Conservation (phyloP, 768 basidiomycete species). For the Suillus paluster region DNA sequence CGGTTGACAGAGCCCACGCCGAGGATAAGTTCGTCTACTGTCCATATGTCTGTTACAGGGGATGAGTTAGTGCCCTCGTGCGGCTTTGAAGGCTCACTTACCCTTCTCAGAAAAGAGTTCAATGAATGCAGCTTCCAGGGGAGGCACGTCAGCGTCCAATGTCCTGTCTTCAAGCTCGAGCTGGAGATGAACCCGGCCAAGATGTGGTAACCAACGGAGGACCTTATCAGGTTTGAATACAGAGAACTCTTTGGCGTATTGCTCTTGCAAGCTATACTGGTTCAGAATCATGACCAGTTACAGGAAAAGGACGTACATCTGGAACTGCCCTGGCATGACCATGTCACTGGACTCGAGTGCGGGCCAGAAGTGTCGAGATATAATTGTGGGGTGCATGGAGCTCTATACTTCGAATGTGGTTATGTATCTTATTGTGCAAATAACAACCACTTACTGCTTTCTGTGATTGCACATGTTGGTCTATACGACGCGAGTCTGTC, state of each 20-base stretch:
- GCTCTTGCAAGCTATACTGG: conserved; percentile 63
- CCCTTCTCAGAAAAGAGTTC: conserved; percentile 82
- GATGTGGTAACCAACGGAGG: conserved; percentile 86
- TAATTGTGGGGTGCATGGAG: conserved; percentile 84
- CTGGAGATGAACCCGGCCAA: conserved; percentile 83
- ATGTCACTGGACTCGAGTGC: conserved; percentile 73
- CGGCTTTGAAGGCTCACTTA: conserved; percentile 26
- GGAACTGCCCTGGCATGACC: conserved; percentile 85
- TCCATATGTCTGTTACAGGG: conserved; percentile 62
- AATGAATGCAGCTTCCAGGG: conserved; percentile 89
- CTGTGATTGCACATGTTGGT: conserved; percentile 85
- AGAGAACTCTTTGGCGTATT: conserved; percentile 78
- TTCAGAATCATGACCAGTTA: conserved; percentile 11
- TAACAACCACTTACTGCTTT: conserved; percentile 50
- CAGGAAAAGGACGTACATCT: conserved; percentile 52
- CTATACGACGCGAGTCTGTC: conserved; percentile 90
- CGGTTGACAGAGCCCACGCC: conserved; percentile 70
- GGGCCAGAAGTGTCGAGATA: conserved; percentile 97
- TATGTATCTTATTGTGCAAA: neutral
- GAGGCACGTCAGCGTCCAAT: conserved; percentile 75
- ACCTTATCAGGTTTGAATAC: conserved; percentile 92
- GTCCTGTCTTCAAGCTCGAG: conserved; percentile 83
- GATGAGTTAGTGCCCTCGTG: neutral
- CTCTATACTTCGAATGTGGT: conserved; percentile 45
- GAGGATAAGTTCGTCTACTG: conserved; percentile 65